These are phyloP conservation scores for Fomitopsis pinicola DNA, from an alignment of 1,284 basidiomycete species.

Conservation along the genomic window DNA sequence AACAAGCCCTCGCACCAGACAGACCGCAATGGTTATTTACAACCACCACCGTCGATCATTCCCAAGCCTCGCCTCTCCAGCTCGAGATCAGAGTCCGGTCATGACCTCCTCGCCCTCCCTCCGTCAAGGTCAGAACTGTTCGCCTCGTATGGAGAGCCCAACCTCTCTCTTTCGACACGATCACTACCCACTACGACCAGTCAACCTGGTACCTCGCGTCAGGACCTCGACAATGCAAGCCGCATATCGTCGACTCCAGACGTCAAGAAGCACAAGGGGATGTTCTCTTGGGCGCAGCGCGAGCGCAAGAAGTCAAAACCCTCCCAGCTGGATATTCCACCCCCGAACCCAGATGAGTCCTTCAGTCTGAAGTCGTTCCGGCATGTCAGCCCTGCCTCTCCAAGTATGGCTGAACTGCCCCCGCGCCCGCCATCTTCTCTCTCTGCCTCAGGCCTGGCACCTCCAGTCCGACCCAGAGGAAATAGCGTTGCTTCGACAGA, in stretches of 20 bases:
- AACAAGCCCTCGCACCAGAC: conserved; percentile 13
- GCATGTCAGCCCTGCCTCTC: conserved; percentile 43
- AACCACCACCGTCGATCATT: conserved; percentile 12
- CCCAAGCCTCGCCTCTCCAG: conserved; percentile 23
- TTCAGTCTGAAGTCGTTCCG: conserved; percentile 68
- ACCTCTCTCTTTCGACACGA: conserved; percentile 49
- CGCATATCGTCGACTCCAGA: conserved; percentile 21
- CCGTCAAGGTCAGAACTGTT: conserved; percentile 57
- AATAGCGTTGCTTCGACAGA: conserved; percentile 60
- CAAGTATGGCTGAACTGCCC: conserved; percentile 13
- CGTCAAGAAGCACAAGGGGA: conserved; percentile 30
- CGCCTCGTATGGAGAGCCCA: conserved; percentile 42
- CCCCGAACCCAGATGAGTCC: conserved; percentile 19
- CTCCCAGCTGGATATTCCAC: conserved; percentile 21
- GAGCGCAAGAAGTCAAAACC: conserved; percentile 40
- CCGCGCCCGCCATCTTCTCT: conserved; percentile 19
- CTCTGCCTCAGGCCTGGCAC: conserved; percentile 16
- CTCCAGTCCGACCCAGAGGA: conserved; percentile 42
- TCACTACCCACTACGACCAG: conserved; percentile 43
- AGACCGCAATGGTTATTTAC: conserved; percentile 18
- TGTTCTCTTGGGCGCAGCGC: conserved; percentile 34
- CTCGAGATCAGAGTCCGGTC: conserved; percentile 34
- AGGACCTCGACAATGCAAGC: conserved; percentile 7
- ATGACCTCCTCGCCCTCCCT: conserved; percentile 36
- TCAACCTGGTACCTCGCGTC: conserved; percentile 9